Base-by-base conservation (phyloP, 495 filamentous ascomycete species). In the Daldinia childiae region DNA sequence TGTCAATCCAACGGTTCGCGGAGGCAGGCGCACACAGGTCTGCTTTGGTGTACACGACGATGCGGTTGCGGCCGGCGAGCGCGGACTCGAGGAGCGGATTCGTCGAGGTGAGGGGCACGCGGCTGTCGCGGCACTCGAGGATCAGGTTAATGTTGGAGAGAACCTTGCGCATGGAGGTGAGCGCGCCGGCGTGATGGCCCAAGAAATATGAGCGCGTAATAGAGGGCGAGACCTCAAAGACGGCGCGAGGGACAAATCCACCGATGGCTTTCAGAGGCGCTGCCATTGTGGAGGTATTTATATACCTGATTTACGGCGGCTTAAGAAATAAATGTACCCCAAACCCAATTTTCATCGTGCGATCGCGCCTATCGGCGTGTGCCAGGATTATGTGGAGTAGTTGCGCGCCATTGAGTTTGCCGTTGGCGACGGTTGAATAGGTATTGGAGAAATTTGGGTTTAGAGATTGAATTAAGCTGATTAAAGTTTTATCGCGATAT, bases 191-290 rank as follows among this genome's bases (percentile, higher is more conserved):
- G 83, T 99, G 95, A 78, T 99, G 95, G 63, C 95, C 95, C n/a
- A 98, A 88, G 85, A 91, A 99, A 83, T 98, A 99, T 62, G 96
- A 95, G 26, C 92, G 88, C 14, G 92, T 91, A 63, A 98, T 89
- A 36, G 88, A 88, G 11, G 74, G 32, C 8, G 85, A 86, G 41
- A 83, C 79, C 61, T 90, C 86, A 79, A 95, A 98, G 8, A 81
- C 77, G 43, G 79, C 76, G 62, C 95, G 92, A 1, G 96, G 93
- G 17, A 90, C 71, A 79, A 98, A 98, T 60, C 75, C 66, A 66
- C 81, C 60, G n/a, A 62, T 57, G 4, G 66, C 68, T 14, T 64
- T 74, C 29, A 77, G 64, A 24, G 51, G 30, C 50, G 60, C 64
- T 26, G 78, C 73, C 57, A 62, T 73, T 6, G 56, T 56, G 9